Conservation (phyloP, 495 filamentous ascomycete species). For the Talaromyces proteolyticus region DNA sequence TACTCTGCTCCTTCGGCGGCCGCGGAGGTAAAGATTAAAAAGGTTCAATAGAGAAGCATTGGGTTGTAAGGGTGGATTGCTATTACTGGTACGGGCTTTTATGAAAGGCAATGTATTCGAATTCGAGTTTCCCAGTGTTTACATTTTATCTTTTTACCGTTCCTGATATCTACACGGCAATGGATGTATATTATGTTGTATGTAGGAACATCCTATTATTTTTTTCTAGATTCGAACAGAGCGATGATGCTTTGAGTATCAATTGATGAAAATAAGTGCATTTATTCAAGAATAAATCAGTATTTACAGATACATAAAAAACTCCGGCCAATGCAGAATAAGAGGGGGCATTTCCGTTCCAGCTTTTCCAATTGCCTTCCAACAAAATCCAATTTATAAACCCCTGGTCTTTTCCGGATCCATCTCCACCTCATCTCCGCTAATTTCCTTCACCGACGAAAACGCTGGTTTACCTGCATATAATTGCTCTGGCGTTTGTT, state of each 20-base stretch:
- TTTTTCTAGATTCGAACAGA: not conserved
- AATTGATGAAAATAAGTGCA: too few species aligned
- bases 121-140: not conserved
- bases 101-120: not conserved
- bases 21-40: conserved; percentile 45
- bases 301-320: not conserved
- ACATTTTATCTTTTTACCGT: not conserved
- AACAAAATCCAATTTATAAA: conserved; percentile 12
- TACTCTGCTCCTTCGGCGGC: conserved; percentile 61
- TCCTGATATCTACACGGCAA: not conserved
- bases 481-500: conserved; percentile 44
- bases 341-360: too few species aligned
- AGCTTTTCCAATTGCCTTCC: not conserved
- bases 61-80: too few species aligned
- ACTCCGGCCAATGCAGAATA: not conserved
- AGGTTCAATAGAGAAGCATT: conserved; percentile 55
- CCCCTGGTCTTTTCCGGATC: conserved; percentile 45
- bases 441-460: conserved; percentile 42
- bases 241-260: too few species aligned
- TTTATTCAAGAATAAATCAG: too few species aligned
- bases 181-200: conserved; percentile 5
- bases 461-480: conserved; percentile 78
- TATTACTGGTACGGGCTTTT: not conserved
- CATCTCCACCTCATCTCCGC: conserved; percentile 43
- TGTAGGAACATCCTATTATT: not conserved